phyloP scores from a whole-genome alignment of 2,329 filamentous ascomycete species.

The Penicillium sp. region DNA sequence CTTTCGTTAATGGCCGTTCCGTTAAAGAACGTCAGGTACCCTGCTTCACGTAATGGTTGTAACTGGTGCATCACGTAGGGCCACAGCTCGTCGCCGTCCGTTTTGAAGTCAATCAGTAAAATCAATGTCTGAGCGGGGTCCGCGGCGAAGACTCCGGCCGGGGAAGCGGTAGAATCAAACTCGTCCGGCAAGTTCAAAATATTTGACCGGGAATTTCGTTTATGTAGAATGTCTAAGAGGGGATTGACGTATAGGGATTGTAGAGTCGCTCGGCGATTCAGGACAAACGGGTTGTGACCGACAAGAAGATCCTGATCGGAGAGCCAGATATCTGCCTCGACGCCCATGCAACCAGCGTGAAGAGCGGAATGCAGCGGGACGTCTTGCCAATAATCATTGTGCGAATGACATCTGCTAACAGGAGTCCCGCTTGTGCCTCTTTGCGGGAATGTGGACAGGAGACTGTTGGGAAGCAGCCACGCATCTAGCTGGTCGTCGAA shows the following conservation, averaged over 20 bases:
- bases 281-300: constrained; percentile 48
- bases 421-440: constrained; percentile 16
- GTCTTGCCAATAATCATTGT: constrained; percentile 58
- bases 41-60: constrained; percentile 43
- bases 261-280: constrained; percentile 48
- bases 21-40: constrained; percentile 51
- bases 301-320: constrained; percentile 53
- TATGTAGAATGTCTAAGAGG: constrained; percentile 46
- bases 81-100: constrained; percentile 35
- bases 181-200: constrained; percentile 29
- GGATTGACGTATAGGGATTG: constrained; percentile 52
- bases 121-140: constrained; percentile 47
- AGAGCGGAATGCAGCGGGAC: constrained; percentile 55
- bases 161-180: constrained; percentile 3
- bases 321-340: constrained; percentile 58
- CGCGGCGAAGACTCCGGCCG: constrained; percentile 50
- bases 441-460: background rate
- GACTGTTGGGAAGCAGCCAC: constrained; percentile 9
- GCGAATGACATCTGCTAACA: constrained; percentile 53
- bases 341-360: constrained; percentile 51
- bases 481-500: constrained; percentile 13
- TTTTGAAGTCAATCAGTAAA: constrained; percentile 52
- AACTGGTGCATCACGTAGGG: constrained; percentile 41
- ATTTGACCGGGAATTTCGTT: constrained; percentile 43
- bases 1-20: constrained; percentile 39